Conservation (phyloP, 2,329 filamentous ascomycete species). For the Fusarium sp. region DNA sequence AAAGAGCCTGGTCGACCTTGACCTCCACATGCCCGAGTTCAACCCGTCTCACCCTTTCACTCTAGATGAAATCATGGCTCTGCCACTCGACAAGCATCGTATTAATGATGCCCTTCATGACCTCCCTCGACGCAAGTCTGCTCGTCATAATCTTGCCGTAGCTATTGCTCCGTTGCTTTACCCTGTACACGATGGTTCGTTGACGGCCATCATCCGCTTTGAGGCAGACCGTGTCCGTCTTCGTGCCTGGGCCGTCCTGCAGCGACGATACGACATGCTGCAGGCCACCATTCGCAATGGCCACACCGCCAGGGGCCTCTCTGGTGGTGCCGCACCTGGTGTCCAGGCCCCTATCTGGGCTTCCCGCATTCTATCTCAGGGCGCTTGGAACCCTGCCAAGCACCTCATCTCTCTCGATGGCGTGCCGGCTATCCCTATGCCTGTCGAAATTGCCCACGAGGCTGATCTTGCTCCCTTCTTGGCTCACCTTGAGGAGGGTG, state of each 20-base stretch:
- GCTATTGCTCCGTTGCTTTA: constrained; percentile 53
- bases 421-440: constrained; percentile 53
- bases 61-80: constrained; percentile 53
- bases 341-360: constrained; percentile 53
- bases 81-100: constrained; percentile 51
- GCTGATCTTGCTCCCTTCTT: constrained; percentile 54
- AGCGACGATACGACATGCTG: constrained; percentile 54
- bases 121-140: constrained; percentile 54
- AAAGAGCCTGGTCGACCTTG: constrained; percentile 48
- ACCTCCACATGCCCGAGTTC: constrained; percentile 47
- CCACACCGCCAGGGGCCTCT: constrained; percentile 46
- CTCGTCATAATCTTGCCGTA: constrained; percentile 49
- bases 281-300: constrained; percentile 52
- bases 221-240: constrained; percentile 55
- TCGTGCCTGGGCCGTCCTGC: constrained; percentile 54
- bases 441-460: constrained; percentile 50
- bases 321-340: constrained; percentile 51
- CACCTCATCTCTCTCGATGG: constrained; percentile 52
- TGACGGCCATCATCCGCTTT: constrained; percentile 56
- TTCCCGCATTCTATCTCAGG: constrained; percentile 52
- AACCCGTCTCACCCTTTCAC: constrained; percentile 51
- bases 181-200: constrained; percentile 52
- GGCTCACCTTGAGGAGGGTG: constrained; percentile 50
- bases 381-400: constrained; percentile 52
- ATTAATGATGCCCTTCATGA: constrained; percentile 51